Base-by-base conservation (phyloP, 1,284 basidiomycete species). In the Neotropicomus parvogracilis region DNA sequence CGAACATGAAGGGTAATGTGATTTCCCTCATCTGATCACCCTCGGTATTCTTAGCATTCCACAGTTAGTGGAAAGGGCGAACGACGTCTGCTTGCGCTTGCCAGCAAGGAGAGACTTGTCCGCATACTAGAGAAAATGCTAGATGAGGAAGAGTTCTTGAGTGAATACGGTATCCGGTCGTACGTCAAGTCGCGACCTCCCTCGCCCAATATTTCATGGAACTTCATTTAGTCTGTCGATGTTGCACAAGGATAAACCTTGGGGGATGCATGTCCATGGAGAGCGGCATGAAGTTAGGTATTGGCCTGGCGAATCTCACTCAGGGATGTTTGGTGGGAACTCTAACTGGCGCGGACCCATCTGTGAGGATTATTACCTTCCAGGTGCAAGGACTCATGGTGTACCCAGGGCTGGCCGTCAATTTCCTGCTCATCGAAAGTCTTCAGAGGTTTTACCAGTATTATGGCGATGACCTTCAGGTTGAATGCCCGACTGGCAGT, bases 251-350 rank as follows among this genome's bases (percentile, higher is more conserved):
- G 86, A 95, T 14, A 78, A 91, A 53, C 95, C 97, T 12, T 99
- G 91, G 90, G 87, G 86, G 13, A 95, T 97, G 80, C 75, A 93
- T 56, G 95, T 97, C 39, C 82, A 95, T 53, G 95, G 93, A 16
- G 81, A 97, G 58, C 79, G 87, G 41, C 92, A 97, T 65, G 88
- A 92, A 61, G 92, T 98, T 34, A 82, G 83, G 36, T 99, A 98
- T 71, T 99, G 95, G 97, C 94, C 95, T 0, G 97, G 95, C 14
- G 95, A 99, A 66, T 97, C 93, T 2, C 83, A 82, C 63, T 94
- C 91, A 28, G 94, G 93, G 49, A 99, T 99, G 95, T 98, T 98
- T 68, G 95, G 97, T 47, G 95, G 95, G 27, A 98, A 98, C 69
- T 94, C 91, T 17, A 97, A 99, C 68, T 97, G 95, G 95, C 79